Conservation (phyloP, 1,139 yeast species). For the Scheffersomyces parashehatae region DNA sequence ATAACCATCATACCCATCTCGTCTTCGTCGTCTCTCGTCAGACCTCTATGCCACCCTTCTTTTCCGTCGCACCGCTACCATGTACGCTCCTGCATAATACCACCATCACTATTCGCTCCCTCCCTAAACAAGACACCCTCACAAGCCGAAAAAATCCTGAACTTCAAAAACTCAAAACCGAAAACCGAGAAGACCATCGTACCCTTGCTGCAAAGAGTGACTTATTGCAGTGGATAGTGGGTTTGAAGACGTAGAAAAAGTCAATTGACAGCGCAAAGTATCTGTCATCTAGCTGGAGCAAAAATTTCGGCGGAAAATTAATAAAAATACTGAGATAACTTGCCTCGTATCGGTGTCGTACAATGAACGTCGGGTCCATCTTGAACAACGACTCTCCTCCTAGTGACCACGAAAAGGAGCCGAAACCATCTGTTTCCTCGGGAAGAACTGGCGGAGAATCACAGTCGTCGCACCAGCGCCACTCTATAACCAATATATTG, state of each 20-base stretch:
- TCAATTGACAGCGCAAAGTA: too few species aligned
- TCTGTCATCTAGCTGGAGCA: not conserved
- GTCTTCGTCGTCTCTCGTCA: too few species aligned
- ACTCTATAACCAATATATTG: conserved; percentile 23
- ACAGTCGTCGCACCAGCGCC: conserved; percentile 13
- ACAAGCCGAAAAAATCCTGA: not conserved
- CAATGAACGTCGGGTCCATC: conserved; percentile 51
- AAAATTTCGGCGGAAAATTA: not conserved
- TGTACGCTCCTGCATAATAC: too few species aligned
- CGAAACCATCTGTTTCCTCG: not conserved
- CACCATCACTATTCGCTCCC: not conserved
- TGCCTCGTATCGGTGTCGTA: not conserved
- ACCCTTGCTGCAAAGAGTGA: too few species aligned
- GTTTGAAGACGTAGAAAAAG: too few species aligned
- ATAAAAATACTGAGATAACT: too few species aligned
- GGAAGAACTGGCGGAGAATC: not conserved
- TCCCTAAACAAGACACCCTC: not conserved
- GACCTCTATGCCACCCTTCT: too few species aligned
- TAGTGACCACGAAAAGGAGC: conserved; percentile 21
- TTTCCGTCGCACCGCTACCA: too few species aligned
- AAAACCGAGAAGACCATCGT: not conserved
- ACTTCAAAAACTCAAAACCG: not conserved
- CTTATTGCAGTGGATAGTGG: too few species aligned
- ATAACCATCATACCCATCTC: too few species aligned
- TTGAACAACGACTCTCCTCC: conserved; percentile 45